Conservation (phyloP, 2,329 filamentous ascomycete species). For the Penicillium expansum region DNA sequence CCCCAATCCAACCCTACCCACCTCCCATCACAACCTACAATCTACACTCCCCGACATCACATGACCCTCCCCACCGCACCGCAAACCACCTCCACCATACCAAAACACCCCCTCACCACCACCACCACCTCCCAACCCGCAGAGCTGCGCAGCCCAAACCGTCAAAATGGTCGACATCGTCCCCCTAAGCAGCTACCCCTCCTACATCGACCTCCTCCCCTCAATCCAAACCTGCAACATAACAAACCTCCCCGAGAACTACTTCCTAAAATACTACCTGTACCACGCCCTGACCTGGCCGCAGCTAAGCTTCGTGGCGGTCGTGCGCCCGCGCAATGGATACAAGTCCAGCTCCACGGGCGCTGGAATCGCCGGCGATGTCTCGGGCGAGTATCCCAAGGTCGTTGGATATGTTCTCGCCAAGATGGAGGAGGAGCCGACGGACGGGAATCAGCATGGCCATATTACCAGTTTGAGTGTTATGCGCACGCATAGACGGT, state of each 20-base stretch:
- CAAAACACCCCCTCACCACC: not conserved
- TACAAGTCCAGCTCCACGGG: conserved; percentile 66
- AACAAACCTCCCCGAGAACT: conserved; percentile 98
- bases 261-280: conserved; percentile 99
- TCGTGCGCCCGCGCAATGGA: conserved; percentile 77
- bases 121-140: no score
- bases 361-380: conserved; percentile 18
- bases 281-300: conserved; percentile 99
- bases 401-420: conserved; percentile 99
- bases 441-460: conserved; percentile 86
- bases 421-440: conserved; percentile 98
- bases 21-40: no score
- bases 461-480: conserved; percentile 95
- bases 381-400: conserved; percentile 70
- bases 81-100: not conserved
- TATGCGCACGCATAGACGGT: conserved; percentile 87
- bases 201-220: conserved; percentile 79
- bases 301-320: conserved; percentile 92
- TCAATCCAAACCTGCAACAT: conserved; percentile 96
- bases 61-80: conserved; percentile 8
- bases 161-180: conserved; percentile 50
- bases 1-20: no score
- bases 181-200: conserved; percentile 46
- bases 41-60: conserved; percentile 8
- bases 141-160: no score